Conservation (phyloP, 306 rosid genomes). For the Citrullus amarus region DNA sequence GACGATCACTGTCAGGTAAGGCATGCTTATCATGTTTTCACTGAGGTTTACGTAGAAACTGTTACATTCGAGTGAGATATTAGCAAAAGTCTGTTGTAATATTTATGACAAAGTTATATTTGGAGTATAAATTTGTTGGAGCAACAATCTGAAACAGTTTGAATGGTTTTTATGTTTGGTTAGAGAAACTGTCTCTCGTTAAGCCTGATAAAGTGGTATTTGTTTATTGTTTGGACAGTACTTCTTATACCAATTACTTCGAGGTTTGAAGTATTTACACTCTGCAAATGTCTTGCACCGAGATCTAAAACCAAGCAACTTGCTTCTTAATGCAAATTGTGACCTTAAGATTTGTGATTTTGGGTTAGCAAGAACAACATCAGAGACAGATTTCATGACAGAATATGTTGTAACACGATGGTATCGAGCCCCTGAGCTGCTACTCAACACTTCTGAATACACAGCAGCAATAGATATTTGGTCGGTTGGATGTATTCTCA, state of each 20-base stretch:
- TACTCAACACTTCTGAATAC: slow-evolving; percentile 57
- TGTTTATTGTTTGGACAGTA: slow-evolving; percentile 30
- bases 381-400: slow-evolving; percentile 69
- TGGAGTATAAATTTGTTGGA: not conserved
- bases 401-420: slow-evolving; percentile 67
- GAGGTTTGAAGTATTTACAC: slow-evolving; percentile 63
- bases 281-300: slow-evolving; percentile 70
- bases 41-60: not conserved
- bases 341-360: slow-evolving; percentile 72
- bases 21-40: not conserved
- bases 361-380: slow-evolving; percentile 72
- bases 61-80: not conserved
- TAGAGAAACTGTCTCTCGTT: not conserved
- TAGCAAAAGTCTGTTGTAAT: not conserved
- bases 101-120: not conserved
- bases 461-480: slow-evolving; percentile 65
- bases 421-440: slow-evolving; percentile 65
- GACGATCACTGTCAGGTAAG: slow-evolving; percentile 91
- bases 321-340: slow-evolving; percentile 50
- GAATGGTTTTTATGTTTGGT: not conserved
- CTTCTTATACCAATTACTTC: slow-evolving; percentile 45
- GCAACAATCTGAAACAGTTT: not conserved
- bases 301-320: slow-evolving; percentile 59
- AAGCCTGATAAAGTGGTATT: not conserved
- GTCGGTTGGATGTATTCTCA: slow-evolving; percentile 67